Evolutionary conservation across 306 rosid species (phyloP).

Genomic region (Malus sieversii): DNA sequence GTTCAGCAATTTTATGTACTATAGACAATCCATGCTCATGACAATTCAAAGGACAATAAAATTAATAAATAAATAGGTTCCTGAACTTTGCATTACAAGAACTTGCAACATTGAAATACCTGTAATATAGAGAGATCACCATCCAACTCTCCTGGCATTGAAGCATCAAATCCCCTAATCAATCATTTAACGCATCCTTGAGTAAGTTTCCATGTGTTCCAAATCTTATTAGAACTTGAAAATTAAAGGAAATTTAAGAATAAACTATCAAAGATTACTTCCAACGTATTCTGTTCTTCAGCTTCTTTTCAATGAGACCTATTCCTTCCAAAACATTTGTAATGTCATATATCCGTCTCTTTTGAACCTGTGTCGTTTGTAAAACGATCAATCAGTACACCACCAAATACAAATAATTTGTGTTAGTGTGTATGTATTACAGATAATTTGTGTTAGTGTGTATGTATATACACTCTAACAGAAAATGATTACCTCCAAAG

Average conservation of each 20-base stretch:
- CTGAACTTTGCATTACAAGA: neutral
- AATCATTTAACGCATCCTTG: slow-evolving; percentile 28
- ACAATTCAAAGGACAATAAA: neutral
- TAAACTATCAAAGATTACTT: slow-evolving; percentile 53
- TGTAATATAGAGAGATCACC: slow-evolving; percentile 63
- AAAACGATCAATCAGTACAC: slow-evolving; percentile 22
- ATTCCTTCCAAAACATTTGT: slow-evolving; percentile 98
- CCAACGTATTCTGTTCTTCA: slow-evolving; percentile 92
- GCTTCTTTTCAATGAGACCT: slow-evolving; percentile 96
- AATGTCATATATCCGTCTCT: slow-evolving; percentile 97
- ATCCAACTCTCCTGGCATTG: slow-evolving; percentile 59
- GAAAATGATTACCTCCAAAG: slow-evolving; percentile 58
- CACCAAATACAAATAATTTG: neutral
- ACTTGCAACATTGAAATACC: slow-evolving; percentile 30
- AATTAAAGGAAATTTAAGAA: slow-evolving; percentile 1
- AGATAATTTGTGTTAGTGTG: neutral
- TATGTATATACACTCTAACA: neutral
- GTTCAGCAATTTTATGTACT: neutral
- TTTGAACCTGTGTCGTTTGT: slow-evolving; percentile 65
- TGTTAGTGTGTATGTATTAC: neutral
- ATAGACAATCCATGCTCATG: neutral
- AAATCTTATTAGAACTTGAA: slow-evolving; percentile 5
- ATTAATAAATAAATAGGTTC: neutral
- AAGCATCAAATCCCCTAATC: slow-evolving; percentile 75
- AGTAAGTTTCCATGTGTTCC: slow-evolving; percentile 24